Evolutionary conservation across 2,329 filamentous ascomycete species (phyloP), one percentile per base, ranked within the genome.

Genomic region (Clonostachys chloroleuca): DNA sequence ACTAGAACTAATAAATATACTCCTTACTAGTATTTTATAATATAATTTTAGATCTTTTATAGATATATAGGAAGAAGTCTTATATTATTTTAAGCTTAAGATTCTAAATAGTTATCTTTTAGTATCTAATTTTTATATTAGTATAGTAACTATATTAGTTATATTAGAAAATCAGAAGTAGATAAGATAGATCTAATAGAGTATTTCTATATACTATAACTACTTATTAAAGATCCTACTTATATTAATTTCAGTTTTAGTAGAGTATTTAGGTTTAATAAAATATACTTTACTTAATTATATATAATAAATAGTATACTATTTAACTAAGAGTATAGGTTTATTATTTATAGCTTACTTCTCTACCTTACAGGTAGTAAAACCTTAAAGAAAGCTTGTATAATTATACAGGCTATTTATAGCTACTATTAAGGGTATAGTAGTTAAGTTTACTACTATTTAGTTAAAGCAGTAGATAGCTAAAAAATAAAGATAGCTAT

Each of bases 261-360:
- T 39, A 39, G 16, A 39, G 9, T 39, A 14, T 17, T 39, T 39
- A 39, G 8, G 4, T 6, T 39, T 14, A 39, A 14, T 39, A 39
- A 39, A 39, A 39, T 14, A 17, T 14, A 39, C 24, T 24, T 24
- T 24, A 24, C 7, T 3, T 24, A 24, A 24, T 40, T 43, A 24
- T 37, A 48, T 16, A 40, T 18, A 34, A 42, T 42, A 42, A 42
- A 33, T 42, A 42, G 42, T 42, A 35, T 46, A 46, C 5, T 40
- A 18, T 12, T 40, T 30, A 17, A 40, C 30, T 33, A 41, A 46
- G 14, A 18, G n/a, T 16, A 30, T 43, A 30, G 34, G n/a, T 14
- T 13, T 14, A 14, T 13, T 42, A 42, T 14, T 18, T 42, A 42
- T 39, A 39, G 8, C 5, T 46, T 36, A 17, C 33, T 41, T 41